Conservation (phyloP, 441 rosid species). For the Pelargonium hybrid region DNA sequence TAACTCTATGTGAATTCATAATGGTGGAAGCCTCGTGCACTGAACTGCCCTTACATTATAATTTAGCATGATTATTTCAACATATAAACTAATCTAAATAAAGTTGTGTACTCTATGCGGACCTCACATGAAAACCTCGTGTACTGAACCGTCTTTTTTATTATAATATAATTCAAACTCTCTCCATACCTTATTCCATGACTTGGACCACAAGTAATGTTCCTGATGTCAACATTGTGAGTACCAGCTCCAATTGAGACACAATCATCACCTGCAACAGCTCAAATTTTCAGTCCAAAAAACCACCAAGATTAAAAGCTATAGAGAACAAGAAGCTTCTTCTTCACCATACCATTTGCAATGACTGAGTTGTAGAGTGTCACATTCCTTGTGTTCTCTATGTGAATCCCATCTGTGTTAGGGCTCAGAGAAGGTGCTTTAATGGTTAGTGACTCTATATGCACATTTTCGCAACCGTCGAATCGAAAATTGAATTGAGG, state of each 20-base stretch:
- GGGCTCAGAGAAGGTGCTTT: constrained; percentile 36
- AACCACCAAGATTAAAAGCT: neutral
- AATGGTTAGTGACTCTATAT: constrained; percentile 24
- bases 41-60: too few species aligned
- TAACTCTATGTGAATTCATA: too few species aligned
- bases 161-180: too few species aligned
- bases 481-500: constrained; percentile 43
- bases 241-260: constrained; percentile 41
- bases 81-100: too few species aligned
- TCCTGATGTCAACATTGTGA: constrained; percentile 33
- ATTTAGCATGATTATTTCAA: too few species aligned
- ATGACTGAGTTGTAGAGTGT: constrained; percentile 28
- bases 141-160: too few species aligned
- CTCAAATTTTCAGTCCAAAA: neutral
- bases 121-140: too few species aligned
- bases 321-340: neutral
- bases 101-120: too few species aligned
- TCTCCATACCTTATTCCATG: constrained; percentile 38
- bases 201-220: constrained; percentile 41
- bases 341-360: constrained; percentile 26
- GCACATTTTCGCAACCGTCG: constrained; percentile 29
- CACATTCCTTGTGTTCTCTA: constrained; percentile 35
- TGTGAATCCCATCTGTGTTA: constrained; percentile 44
- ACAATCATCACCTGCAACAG: constrained; percentile 34
- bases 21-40: too few species aligned